Evolutionary conservation across 768 basidiomycete species (phyloP).

Genomic region (Tubosaeta sp.): DNA sequence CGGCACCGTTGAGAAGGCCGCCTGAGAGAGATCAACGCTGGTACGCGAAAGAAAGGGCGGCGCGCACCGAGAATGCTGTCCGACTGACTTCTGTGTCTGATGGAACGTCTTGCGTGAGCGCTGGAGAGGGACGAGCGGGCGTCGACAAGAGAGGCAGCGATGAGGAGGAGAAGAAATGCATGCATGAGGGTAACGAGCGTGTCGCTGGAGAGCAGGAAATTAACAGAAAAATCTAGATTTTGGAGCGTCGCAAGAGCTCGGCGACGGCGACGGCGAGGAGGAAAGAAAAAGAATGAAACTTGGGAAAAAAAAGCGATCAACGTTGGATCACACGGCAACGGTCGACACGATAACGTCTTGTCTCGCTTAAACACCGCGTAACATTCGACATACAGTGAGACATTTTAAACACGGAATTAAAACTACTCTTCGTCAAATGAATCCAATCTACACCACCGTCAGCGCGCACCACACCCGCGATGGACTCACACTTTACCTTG

Average conservation of each 20-base stretch:
- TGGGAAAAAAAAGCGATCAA: not conserved
- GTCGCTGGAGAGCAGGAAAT: not conserved
- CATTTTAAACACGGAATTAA: not conserved
- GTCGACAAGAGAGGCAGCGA: constrained; percentile 29
- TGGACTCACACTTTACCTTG: constrained; percentile 56
- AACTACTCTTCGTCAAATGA: constrained; percentile 62
- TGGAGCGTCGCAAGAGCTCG: not conserved
- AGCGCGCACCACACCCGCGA: not conserved
- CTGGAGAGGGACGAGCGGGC: constrained; percentile 37
- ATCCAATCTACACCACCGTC: constrained; percentile 65
- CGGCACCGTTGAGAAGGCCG: constrained; percentile 1
- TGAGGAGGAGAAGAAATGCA: constrained; percentile 19
- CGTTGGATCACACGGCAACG: constrained; percentile 17
- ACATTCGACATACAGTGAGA: not conserved
- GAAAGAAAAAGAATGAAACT: constrained; percentile 2
- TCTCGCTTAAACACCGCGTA: not conserved
- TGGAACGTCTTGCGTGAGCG: constrained; percentile 35
- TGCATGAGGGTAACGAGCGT: constrained; percentile 41
- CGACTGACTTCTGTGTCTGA: constrained; percentile 19
- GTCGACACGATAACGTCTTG: not conserved
- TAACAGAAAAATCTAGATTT: not conserved
- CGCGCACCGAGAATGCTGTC: constrained; percentile 14
- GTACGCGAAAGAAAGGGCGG: not conserved
- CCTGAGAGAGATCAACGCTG: constrained; percentile 1
- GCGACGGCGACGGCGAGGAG: constrained; percentile 15